A percentile compares a stretch with the other conserved stretches of the same genome.
These are phyloP conservation scores for Mediolabrus comicus DNA, from an alignment of 108 stramenopile genomes.

Conservation along the genomic window DNA sequence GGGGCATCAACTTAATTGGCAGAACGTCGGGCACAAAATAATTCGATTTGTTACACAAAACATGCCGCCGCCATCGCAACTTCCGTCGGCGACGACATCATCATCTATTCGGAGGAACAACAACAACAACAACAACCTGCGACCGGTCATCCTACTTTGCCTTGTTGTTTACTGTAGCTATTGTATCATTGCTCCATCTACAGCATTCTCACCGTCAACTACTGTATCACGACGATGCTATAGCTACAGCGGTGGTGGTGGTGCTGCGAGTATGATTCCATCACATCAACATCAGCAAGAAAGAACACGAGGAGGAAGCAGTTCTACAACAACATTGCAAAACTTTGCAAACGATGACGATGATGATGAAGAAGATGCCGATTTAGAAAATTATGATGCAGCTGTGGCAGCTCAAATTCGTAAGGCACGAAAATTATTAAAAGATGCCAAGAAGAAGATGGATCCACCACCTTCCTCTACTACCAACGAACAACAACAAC, in stretches of 20 bases:
- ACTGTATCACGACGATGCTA: background rate
- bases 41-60: too few species aligned
- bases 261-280: background rate
- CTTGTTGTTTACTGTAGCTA: too few species aligned
- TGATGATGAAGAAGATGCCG: conserved; percentile 9
- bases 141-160: too few species aligned
- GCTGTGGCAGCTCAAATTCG: conserved; percentile 27
- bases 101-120: too few species aligned
- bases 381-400: conserved; percentile 15
- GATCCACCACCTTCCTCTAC: too few species aligned
- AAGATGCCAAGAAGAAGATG: conserved; percentile 36
- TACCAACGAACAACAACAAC: background rate
- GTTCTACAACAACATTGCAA: background rate
- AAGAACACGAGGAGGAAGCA: background rate
- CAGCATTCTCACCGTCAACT: background rate
- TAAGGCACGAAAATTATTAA: conserved; percentile 20
- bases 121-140: too few species aligned
- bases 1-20: too few species aligned
- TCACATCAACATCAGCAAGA: too few species aligned
- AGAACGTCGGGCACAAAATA: too few species aligned
- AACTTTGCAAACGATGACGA: conserved; percentile 14
- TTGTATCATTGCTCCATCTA: background rate
- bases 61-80: too few species aligned
- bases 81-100: too few species aligned
- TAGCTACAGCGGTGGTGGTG: too few species aligned